A percentile compares a stretch with the other conserved stretches of the same genome.
Conservation (phyloP, 2,329 filamentous ascomycete species). For the Rhinocladiella similis region DNA sequence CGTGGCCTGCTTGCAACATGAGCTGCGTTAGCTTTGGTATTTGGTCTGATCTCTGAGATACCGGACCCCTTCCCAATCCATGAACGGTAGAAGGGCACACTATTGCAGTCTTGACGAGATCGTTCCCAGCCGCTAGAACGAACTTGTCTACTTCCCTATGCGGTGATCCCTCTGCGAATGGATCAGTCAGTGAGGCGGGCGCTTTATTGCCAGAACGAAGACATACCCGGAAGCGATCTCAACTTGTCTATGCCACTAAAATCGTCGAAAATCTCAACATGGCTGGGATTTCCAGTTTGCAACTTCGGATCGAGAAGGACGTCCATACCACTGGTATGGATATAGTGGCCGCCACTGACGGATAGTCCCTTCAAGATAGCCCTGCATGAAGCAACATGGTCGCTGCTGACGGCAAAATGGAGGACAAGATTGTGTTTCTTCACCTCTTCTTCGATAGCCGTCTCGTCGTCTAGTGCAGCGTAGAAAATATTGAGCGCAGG, state of each 20-base stretch:
- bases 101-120: conserved; percentile 58
- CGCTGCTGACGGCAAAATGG: too few relatives aligned
- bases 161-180: conserved; percentile 43
- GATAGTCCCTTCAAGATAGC: too few relatives aligned
- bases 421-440: too few relatives aligned
- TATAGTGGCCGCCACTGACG: too few relatives aligned
- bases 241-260: too few relatives aligned
- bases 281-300: too few relatives aligned
- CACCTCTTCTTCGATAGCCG: neutral
- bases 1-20: conserved; percentile 52
- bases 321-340: too few relatives aligned
- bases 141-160: conserved; percentile 70
- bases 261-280: too few relatives aligned
- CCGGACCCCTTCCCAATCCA: conserved; percentile 57
- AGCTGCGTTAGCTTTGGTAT: conserved; percentile 53
- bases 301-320: too few relatives aligned
- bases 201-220: neutral
- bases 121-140: conserved; percentile 53
- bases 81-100: conserved; percentile 67
- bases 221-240: too few relatives aligned
- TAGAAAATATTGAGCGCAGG: neutral
- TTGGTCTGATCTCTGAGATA: conserved; percentile 56
- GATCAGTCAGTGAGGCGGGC: conserved; percentile 31
- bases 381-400: too few relatives aligned
- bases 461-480: neutral